These are phyloP conservation scores for Serpula lacrymans DNA, from an alignment of 768 basidiomycete genomes.

Conservation along the genomic window DNA sequence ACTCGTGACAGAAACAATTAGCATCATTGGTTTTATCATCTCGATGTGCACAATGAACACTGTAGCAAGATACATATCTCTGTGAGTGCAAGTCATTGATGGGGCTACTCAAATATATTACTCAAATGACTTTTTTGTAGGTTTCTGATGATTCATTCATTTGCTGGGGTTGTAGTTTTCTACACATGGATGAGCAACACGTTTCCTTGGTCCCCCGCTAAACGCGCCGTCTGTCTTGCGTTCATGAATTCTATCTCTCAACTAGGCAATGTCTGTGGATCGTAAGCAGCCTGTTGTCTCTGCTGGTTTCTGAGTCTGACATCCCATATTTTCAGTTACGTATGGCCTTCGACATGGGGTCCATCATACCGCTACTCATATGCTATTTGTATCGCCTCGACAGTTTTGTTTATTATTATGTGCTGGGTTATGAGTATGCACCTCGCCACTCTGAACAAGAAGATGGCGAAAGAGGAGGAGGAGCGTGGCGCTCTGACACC, in stretches of 20 bases:
- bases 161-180: constrained; percentile 67
- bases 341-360: constrained; percentile 68
- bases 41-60: constrained; percentile 61
- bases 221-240: constrained; percentile 82
- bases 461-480: constrained; percentile 27
- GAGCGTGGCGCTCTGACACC: constrained; percentile 33
- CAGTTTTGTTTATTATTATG: constrained; percentile 45
- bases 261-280: constrained; percentile 77
- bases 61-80: constrained; percentile 57
- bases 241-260: constrained; percentile 76
- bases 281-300: constrained; percentile 47
- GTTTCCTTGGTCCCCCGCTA: constrained; percentile 75
- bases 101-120: no score
- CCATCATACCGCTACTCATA: constrained; percentile 69
- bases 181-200: constrained; percentile 49
- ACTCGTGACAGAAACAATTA: constrained; percentile 45
- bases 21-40: constrained; percentile 64
- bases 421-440: constrained; percentile 44
- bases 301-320: constrained; percentile 5
- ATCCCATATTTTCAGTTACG: constrained; percentile 38
- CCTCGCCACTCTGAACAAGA: constrained; percentile 37
- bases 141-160: constrained; percentile 73
- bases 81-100: constrained; percentile 36
- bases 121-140: constrained; percentile 40
- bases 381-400: constrained; percentile 66